Evolutionary conservation across 106 monocot genomes (phyloP).

Genomic region (Agapanthus africanus): DNA sequence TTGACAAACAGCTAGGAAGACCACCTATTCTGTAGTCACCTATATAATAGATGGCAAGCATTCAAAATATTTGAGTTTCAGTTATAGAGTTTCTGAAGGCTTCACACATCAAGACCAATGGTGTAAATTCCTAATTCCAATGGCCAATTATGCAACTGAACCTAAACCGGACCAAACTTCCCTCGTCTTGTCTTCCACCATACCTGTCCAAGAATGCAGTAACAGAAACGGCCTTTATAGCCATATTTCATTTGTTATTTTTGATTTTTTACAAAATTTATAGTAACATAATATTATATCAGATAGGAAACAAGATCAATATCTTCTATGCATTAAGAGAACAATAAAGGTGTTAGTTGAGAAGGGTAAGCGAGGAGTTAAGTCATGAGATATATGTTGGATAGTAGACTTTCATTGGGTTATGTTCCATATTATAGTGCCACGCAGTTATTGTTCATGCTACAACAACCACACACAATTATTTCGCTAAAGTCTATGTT

Average conservation of each 20-base stretch:
- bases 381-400: background rate
- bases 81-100: background rate
- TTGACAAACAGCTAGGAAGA: background rate
- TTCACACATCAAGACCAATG: background rate
- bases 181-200: too few relatives aligned
- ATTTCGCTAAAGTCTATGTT: background rate
- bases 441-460: too few relatives aligned
- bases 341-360: background rate
- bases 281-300: background rate
- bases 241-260: background rate
- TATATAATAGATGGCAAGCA: background rate
- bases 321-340: background rate
- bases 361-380: background rate
- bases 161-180: too few relatives aligned
- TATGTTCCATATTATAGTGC: too few relatives aligned
- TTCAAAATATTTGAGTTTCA: background rate
- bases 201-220: background rate
- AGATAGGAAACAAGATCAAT: background rate
- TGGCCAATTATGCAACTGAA: background rate
- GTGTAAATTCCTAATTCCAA: background rate
- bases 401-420: background rate
- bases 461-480: background rate
- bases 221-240: background rate
- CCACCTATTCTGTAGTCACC: background rate
- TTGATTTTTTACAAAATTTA: background rate